A percentile compares a stretch with the other conserved stretches of the same genome.
Conservation (phyloP, 2,329 filamentous ascomycete species). For the Geosmithia morbida region DNA sequence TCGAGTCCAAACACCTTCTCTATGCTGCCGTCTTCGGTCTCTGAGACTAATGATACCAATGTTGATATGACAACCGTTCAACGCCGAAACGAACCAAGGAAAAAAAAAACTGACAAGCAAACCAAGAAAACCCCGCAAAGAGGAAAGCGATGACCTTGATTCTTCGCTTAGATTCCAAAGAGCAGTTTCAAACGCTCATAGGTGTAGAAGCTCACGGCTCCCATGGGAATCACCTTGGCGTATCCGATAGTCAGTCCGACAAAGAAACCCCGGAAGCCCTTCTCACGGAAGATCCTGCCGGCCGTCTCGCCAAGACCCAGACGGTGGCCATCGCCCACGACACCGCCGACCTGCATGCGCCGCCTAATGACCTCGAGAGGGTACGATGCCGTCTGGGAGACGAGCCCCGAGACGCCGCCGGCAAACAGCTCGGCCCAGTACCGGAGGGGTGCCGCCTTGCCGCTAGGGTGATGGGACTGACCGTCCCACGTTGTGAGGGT, state of each 20-base stretch:
- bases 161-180: conserved; percentile 42
- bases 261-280: conserved; percentile 72
- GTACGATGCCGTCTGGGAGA: conserved; percentile 87
- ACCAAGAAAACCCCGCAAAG: conserved; percentile 3
- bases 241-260: conserved; percentile 91
- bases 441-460: conserved; percentile 57
- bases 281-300: conserved; percentile 57
- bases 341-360: conserved; percentile 92
- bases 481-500: conserved; percentile 30
- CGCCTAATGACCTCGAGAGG: conserved; percentile 84
- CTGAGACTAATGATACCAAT: neutral
- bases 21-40: neutral
- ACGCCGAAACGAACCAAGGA: neutral
- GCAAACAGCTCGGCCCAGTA: conserved; percentile 78
- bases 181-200: conserved; percentile 49
- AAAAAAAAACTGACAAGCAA: conserved; percentile 3
- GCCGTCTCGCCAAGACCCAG: conserved; percentile 70
- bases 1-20: neutral
- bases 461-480: conserved; percentile 21
- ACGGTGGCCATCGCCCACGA: conserved; percentile 77
- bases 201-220: conserved; percentile 53
- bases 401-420: conserved; percentile 73
- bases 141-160: conserved; percentile 3
- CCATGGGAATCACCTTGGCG: conserved; percentile 85
- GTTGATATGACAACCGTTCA: neutral